phyloP scores from a whole-genome alignment of 225 moss, liverwort and hornwort species.

The Physcomitrellopsis africana region DNA sequence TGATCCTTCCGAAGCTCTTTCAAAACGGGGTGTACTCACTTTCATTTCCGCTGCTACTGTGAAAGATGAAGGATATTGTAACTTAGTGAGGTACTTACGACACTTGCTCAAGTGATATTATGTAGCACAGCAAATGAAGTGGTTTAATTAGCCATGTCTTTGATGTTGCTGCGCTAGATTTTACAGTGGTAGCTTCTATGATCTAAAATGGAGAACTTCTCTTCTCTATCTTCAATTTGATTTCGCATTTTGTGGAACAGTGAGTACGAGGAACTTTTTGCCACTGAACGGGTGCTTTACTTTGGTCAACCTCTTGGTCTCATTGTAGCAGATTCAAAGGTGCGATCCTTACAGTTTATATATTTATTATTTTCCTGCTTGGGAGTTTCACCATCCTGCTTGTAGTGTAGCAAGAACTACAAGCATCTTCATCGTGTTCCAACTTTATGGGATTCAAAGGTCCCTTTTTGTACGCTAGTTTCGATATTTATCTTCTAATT shows the following conservation, averaged over 20 bases:
- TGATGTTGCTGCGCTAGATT: slow-evolving; percentile 16
- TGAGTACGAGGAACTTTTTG: slow-evolving; percentile 91
- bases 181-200: not conserved
- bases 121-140: not conserved
- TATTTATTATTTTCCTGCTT: too few species aligned
- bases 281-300: slow-evolving; percentile 53
- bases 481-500: not conserved
- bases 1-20: slow-evolving; percentile 69
- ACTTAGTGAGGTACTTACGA: slow-evolving; percentile 63
- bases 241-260: slow-evolving; percentile 37
- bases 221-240: not conserved
- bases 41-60: slow-evolving; percentile 75
- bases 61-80: slow-evolving; percentile 81
- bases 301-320: slow-evolving; percentile 83
- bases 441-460: too few species aligned
- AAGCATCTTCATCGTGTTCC: too few species aligned
- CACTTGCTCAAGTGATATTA: slow-evolving; percentile 5
- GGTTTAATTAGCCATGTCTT: not conserved
- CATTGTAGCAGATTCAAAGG: slow-evolving; percentile 85
- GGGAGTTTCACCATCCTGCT: too few species aligned
- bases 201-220: not conserved
- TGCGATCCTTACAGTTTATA: slow-evolving; percentile 16
- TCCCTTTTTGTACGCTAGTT: too few species aligned
- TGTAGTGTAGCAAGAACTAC: too few species aligned
- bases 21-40: slow-evolving; percentile 61